Conservation (phyloP, 352 stramenopile genomes). For the Phytophthora sp. region DNA sequence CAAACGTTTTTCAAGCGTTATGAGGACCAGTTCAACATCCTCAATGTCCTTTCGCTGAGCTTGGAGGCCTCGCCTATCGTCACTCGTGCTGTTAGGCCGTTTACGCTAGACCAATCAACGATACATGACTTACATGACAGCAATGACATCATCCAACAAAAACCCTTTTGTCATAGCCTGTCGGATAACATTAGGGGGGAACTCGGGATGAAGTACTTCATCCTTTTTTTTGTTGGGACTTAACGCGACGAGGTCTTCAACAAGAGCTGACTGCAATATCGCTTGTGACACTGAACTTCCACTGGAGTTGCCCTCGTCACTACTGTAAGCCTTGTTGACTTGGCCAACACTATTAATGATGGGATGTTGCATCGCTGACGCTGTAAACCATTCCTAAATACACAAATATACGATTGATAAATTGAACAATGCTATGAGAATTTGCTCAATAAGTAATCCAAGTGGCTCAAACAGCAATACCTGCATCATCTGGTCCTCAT, state of each 20-base stretch:
- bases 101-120: no score
- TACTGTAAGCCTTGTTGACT: slow-evolving; percentile 34
- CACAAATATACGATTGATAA: background rate
- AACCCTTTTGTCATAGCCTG: slow-evolving; percentile 62
- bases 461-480: slow-evolving; percentile 21
- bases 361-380: slow-evolving; percentile 57
- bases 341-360: slow-evolving; percentile 43
- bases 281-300: slow-evolving; percentile 34
- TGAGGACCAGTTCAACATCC: slow-evolving; percentile 45
- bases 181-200: slow-evolving; percentile 55
- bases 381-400: slow-evolving; percentile 64
- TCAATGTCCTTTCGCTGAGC: slow-evolving; percentile 50
- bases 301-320: slow-evolving; percentile 11
- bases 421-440: background rate
- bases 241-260: slow-evolving; percentile 50
- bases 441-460: background rate
- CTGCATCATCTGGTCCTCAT: slow-evolving; percentile 71
- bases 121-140: slow-evolving; percentile 52
- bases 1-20: slow-evolving; percentile 44
- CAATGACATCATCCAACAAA: slow-evolving; percentile 46
- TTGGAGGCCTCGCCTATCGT: slow-evolving; percentile 52
- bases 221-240: slow-evolving; percentile 50
- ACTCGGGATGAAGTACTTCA: slow-evolving; percentile 58
- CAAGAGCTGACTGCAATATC: slow-evolving; percentile 47
- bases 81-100: no score